Percentiles rank a stretch among this genome's conserved stretches.
Conservation (phyloP, 768 basidiomycete species). For the Amanita brunnescens region DNA sequence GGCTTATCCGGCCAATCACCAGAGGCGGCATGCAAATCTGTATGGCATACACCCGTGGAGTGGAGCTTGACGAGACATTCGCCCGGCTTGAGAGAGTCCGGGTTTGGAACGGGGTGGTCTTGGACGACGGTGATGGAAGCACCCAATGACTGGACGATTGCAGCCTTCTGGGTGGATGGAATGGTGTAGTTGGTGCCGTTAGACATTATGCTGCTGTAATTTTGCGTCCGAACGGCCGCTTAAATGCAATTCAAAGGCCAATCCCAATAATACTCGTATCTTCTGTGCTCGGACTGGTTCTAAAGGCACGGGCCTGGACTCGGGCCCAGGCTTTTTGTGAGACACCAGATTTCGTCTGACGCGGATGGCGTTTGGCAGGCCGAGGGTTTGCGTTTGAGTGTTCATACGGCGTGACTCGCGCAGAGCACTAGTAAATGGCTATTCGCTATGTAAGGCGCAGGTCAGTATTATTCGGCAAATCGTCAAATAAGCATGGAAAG, state of each 20-base stretch:
- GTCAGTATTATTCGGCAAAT: no score
- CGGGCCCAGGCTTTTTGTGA: no score
- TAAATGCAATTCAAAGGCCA: neutral
- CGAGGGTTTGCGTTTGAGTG: no score
- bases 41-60: conserved; percentile 82
- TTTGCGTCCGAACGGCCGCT: no score
- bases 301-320: no score
- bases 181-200: conserved; percentile 20
- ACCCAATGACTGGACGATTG: conserved; percentile 23
- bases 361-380: no score
- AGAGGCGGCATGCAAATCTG: conserved; percentile 66
- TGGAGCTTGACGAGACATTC: conserved; percentile 67
- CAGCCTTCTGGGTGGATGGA: conserved; percentile 24
- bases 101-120: conserved; percentile 49
- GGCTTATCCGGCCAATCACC: conserved; percentile 78
- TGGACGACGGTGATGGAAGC: conserved; percentile 24
- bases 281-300: no score
- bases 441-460: no score
- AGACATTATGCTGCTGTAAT: neutral
- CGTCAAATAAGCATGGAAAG: no score
- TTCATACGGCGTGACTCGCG: no score
- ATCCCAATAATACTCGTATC: neutral
- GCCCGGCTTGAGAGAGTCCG: conserved; percentile 49
- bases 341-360: no score
- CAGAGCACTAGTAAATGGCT: no score